A percentile compares a stretch with the other conserved stretches of the same genome.
Conservation (phyloP, 2,329 filamentous ascomycete species). For the Curvularia sp. region DNA sequence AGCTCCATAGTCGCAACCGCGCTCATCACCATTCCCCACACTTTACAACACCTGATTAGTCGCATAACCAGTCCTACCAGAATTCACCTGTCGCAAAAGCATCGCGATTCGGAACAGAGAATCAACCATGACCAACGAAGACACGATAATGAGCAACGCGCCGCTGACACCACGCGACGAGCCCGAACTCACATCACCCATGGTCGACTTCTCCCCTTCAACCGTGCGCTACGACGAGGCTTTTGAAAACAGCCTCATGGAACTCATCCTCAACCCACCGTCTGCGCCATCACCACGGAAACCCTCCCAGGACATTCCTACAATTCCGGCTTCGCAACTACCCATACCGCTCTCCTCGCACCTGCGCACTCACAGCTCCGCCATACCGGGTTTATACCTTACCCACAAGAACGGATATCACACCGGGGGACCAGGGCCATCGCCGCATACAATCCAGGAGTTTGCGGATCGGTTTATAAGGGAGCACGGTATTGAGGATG, state of each 20-base stretch:
- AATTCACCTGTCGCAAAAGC: conserved; percentile 3
- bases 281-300: conserved; percentile 35
- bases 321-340: conserved; percentile 45
- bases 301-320: conserved; percentile 26
- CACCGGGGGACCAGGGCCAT: conserved; percentile 57
- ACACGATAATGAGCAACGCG: conserved; percentile 37
- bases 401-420: conserved; percentile 58
- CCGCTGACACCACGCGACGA: conserved; percentile 46
- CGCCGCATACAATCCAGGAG: conserved; percentile 41
- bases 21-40: conserved; percentile 1
- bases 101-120: neutral
- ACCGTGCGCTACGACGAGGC: conserved; percentile 54
- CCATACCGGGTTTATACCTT: conserved; percentile 55
- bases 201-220: conserved; percentile 53
- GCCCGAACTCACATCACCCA: conserved; percentile 39
- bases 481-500: conserved; percentile 47
- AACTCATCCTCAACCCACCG: conserved; percentile 47
- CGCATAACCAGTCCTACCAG: neutral
- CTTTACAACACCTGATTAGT: neutral
- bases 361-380: conserved; percentile 53
- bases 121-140: conserved; percentile 29
- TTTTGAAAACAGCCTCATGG: conserved; percentile 56
- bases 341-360: conserved; percentile 55
- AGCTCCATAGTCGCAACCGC: conserved; percentile 6
- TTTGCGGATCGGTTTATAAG: conserved; percentile 53